Conservation (phyloP, 306 rosid genomes). For the Medicago ruthenica region DNA sequence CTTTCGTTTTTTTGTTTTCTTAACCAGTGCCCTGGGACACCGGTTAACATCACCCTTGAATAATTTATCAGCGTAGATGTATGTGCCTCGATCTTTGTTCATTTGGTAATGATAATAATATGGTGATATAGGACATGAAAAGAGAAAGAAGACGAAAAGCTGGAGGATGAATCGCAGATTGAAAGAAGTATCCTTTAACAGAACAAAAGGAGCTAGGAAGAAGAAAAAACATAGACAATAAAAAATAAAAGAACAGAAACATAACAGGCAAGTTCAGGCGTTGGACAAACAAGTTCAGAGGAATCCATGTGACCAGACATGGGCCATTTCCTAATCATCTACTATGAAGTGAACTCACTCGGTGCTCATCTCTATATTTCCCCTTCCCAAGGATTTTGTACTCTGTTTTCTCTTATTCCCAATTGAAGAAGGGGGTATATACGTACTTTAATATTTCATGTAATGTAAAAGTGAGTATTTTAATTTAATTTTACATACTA, state of each 20-base stretch:
- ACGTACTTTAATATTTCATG: background rate
- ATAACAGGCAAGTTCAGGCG: slow-evolving; percentile 45
- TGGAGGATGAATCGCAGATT: slow-evolving; percentile 56
- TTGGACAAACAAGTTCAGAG: slow-evolving; percentile 64
- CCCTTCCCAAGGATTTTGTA: slow-evolving; percentile 52
- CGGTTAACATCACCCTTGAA: no score
- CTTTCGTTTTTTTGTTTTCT: no score
- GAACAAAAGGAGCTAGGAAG: background rate
- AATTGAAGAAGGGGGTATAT: no score
- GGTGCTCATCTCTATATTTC: background rate
- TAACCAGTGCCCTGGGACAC: no score
- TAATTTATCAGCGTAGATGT: background rate
- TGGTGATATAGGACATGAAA: slow-evolving; percentile 61
- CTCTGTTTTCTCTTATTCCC: background rate
- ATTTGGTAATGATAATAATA: slow-evolving; percentile 58
- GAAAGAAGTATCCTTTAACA: slow-evolving; percentile 57
- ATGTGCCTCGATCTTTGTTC: slow-evolving; percentile 37
- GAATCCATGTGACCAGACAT: slow-evolving; percentile 84
- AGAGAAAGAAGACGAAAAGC: slow-evolving; percentile 66
- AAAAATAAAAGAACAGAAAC: slow-evolving; percentile 5
- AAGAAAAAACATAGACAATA: background rate
- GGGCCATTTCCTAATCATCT: slow-evolving; percentile 62
- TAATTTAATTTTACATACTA: no score
- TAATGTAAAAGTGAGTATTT: background rate
- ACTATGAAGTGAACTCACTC: slow-evolving; percentile 25